A percentile compares a stretch with the other conserved stretches of the same genome.
Evolutionary conservation across 352 stramenopile genomes (phyloP).

Genomic region (Globisporangium sylvaticum): DNA sequence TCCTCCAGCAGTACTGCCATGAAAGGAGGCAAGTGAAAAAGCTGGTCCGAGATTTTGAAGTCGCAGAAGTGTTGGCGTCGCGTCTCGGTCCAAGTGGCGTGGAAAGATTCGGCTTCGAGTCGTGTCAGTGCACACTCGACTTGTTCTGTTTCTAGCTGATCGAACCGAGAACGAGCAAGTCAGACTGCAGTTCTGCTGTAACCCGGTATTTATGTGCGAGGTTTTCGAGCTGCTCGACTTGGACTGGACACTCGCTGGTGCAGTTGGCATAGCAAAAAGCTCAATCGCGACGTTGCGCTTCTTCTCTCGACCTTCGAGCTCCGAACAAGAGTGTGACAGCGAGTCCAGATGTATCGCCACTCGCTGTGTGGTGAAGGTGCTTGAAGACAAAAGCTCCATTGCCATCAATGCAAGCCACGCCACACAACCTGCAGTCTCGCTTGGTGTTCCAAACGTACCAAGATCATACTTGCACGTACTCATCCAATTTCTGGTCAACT

Average conservation of each 20-base stretch:
- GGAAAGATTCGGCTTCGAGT: not conserved
- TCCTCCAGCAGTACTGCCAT: slow-evolving; percentile 4
- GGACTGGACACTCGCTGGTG: not conserved
- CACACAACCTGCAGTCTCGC: not conserved
- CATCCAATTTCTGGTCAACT: not conserved
- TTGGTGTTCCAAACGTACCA: not conserved
- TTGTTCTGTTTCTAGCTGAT: not conserved
- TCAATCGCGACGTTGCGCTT: not conserved
- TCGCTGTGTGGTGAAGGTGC: not conserved
- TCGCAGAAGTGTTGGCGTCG: not conserved
- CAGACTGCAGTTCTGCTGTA: not conserved
- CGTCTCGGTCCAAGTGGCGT: not conserved
- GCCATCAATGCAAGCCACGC: not conserved
- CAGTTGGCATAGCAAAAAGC: not conserved
- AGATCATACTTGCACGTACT: not conserved
- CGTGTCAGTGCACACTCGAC: not conserved
- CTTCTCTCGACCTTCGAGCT: not conserved
- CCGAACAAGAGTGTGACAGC: not conserved
- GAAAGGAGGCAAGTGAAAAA: not conserved
- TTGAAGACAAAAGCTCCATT: not conserved
- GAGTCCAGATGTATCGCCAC: not conserved
- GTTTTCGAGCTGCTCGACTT: slow-evolving; percentile 1
- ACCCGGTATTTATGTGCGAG: not conserved
- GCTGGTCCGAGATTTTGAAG: not conserved
- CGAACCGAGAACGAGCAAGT: not conserved